A percentile compares a stretch with the other conserved stretches of the same genome.
Conservation (phyloP, 768 basidiomycete species). For the Trametes cingulata region DNA sequence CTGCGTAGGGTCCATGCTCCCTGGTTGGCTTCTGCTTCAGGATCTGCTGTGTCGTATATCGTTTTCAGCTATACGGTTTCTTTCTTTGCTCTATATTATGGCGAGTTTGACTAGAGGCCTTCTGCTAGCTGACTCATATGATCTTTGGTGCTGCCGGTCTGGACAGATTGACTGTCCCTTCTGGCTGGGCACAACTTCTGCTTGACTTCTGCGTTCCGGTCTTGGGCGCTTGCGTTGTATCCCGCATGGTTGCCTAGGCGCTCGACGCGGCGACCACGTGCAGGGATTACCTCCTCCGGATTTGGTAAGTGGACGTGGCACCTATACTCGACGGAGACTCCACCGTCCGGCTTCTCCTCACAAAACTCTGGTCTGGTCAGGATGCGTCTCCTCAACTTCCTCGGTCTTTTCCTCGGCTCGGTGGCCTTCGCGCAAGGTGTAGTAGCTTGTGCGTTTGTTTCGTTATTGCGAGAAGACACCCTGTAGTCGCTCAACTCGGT, state of each 20-base stretch:
- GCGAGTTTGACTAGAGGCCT: too few species aligned
- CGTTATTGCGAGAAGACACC: background rate
- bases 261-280: slow-evolving; percentile 23
- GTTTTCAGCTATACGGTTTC: background rate
- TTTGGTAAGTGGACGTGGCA: slow-evolving; percentile 28
- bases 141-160: too few species aligned
- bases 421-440: slow-evolving; percentile 32
- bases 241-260: too few species aligned
- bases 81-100: background rate
- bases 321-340: slow-evolving; percentile 1
- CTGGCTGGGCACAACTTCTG: too few species aligned
- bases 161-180: too few species aligned
- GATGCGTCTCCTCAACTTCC: slow-evolving; percentile 38
- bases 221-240: too few species aligned
- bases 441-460: slow-evolving; percentile 29
- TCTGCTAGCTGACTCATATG: too few species aligned
- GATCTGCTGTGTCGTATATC: background rate
- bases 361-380: slow-evolving; percentile 18
- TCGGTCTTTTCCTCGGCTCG: slow-evolving; percentile 32
- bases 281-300: background rate
- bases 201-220: too few species aligned
- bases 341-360: slow-evolving; percentile 3
- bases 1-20: background rate
- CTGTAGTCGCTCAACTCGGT: background rate
- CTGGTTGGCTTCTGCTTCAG: slow-evolving; percentile 3